These are phyloP conservation scores for Solanum piurae DNA, from an alignment of 257 asterid species.

Conservation along the genomic window DNA sequence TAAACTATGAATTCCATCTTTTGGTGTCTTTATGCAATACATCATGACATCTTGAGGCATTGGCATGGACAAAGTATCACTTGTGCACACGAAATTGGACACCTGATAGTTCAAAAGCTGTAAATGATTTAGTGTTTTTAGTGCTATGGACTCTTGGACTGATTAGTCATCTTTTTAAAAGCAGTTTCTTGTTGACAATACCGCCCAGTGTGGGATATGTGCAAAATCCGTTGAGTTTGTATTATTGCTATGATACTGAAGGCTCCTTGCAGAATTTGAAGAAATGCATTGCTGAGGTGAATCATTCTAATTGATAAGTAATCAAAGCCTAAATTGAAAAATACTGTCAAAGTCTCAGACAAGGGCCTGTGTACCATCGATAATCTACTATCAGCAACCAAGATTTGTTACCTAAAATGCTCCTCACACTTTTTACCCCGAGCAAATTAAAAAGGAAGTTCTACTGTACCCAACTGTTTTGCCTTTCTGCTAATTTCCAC, in stretches of 20 bases:
- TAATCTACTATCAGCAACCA: not conserved
- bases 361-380: not conserved
- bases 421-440: not conserved
- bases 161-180: slow-evolving; percentile 8
- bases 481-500: not conserved
- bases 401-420: not conserved
- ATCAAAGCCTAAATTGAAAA: not conserved
- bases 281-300: slow-evolving; percentile 95
- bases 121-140: not conserved
- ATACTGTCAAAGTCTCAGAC: not conserved
- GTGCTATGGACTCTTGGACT: not conserved
- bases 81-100: not conserved
- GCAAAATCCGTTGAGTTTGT: slow-evolving; percentile 84
- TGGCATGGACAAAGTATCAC: not conserved
- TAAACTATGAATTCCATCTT: not conserved
- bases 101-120: not conserved
- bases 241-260: slow-evolving; percentile 75
- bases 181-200: slow-evolving; percentile 85
- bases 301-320: not conserved
- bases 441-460: not conserved
- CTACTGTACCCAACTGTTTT: not conserved
- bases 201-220: slow-evolving; percentile 95
- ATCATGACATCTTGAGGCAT: not conserved
- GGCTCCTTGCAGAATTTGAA: slow-evolving; percentile 36
- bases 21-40: not conserved